Evolutionary conservation across 148 eudicot species (phyloP), one percentile per base, ranked within the genome.

Genomic region (Mesembryanthemum crystallinum): DNA sequence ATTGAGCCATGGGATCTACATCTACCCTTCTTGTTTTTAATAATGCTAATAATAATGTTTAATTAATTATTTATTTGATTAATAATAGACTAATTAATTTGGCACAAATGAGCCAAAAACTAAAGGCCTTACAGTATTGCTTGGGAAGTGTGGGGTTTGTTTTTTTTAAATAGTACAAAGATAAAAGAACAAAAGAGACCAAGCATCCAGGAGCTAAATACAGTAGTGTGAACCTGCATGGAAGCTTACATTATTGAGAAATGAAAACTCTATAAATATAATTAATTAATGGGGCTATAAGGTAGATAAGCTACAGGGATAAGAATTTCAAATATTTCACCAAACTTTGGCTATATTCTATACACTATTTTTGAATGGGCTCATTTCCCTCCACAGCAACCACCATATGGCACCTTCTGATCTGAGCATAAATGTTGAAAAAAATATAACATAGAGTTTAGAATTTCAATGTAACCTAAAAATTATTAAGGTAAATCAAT

Each of bases 281-380:
- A 32, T 32, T 15, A 27, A 43, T 15, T 42, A 57, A 71, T 18
- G 28, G n/a, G 67, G 23, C 25, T 12, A 72, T n/a, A 61, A 52
- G 64, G 29, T 49, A 71, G 61, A 39, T 24, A 30, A 60, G 67
- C 25, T 72, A 55, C n/a, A 24, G 2, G 5, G 24, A 20, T 27
- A 27, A 21, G 79, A 42, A 67, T 67, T 67, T 76, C 73, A 67
- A 76, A 76, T 55, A 39, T 57, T 76, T 67, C 73, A 76, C 73
- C 73, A 76, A 39, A 64, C 32, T 33, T 51, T 74, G 47, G 77
- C 23, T 74, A 49, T 74, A 29, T 63, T 73, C 24, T 64, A 47
- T 25, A 75, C 55, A 42, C 23, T 9, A 9, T 1, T 67, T 55
- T 76, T 43, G 61, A 75, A 64, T 75, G 59, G 25, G 23, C 5